Percentiles rank a stretch among this genome's conserved stretches.
Conservation (phyloP, 2,329 filamentous ascomycete genomes). For the Domatiomyces globalis region DNA sequence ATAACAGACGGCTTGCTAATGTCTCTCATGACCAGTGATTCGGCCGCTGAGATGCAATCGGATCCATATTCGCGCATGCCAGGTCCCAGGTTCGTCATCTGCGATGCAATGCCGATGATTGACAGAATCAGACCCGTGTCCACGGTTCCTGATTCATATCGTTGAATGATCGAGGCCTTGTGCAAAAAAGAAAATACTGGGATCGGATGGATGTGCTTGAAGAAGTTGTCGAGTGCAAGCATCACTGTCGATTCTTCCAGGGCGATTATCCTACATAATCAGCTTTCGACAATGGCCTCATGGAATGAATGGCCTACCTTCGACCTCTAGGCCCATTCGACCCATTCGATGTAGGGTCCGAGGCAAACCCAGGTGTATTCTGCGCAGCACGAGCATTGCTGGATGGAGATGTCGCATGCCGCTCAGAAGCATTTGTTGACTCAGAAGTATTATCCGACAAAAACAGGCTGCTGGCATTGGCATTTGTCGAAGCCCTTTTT, state of each 20-base stretch:
- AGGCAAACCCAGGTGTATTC: neutral
- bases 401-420: neutral
- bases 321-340: neutral
- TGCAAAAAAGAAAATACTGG: slow-evolving; percentile 21
- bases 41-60: slow-evolving; percentile 6
- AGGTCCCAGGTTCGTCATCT: slow-evolving; percentile 7
- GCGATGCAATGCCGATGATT: slow-evolving; percentile 8
- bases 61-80: slow-evolving; percentile 3
- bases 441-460: neutral
- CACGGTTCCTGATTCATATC: slow-evolving; percentile 7
- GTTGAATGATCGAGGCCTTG: slow-evolving; percentile 19
- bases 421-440: neutral
- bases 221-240: slow-evolving; percentile 18
- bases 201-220: slow-evolving; percentile 20
- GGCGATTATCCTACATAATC: neutral
- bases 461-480: neutral
- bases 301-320: neutral
- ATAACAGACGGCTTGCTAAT: slow-evolving; percentile 8
- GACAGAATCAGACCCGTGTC: slow-evolving; percentile 8
- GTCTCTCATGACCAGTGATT: slow-evolving; percentile 6
- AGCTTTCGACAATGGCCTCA: neutral
- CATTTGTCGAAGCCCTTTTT: neutral
- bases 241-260: slow-evolving; percentile 2
- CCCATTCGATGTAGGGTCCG: neutral
- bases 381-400: neutral